Percentiles rank a stretch among this genome's conserved stretches.
Evolutionary conservation across 2,329 filamentous ascomycete species (phyloP).

Genomic region (Rhinocladiella similis): DNA sequence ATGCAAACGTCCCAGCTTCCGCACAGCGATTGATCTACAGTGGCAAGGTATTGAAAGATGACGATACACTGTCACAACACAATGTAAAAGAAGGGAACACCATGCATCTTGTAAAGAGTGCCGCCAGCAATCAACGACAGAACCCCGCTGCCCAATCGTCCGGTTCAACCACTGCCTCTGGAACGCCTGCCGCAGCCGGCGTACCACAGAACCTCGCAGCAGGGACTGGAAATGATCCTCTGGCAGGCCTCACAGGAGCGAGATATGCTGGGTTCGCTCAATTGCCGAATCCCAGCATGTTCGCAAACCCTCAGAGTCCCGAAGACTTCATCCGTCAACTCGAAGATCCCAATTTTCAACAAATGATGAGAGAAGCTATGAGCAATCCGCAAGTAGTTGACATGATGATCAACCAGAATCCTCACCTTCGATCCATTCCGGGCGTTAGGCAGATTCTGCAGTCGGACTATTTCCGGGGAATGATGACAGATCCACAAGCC

Average conservation of each 20-base stretch:
- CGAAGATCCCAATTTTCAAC: constrained; percentile 80
- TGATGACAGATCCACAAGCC: constrained; percentile 89
- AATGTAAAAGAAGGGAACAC: constrained; percentile 97
- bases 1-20: constrained; percentile 82
- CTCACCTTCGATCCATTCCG: constrained; percentile 72
- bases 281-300: constrained; percentile 81
- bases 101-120: constrained; percentile 94
- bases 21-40: constrained; percentile 97
- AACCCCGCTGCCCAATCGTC: constrained; percentile 53
- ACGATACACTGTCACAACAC: constrained; percentile 78
- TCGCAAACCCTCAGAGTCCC: constrained; percentile 84
- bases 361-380: constrained; percentile 90
- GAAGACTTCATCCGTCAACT: constrained; percentile 84
- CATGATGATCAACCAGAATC: constrained; percentile 91
- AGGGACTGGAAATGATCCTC: constrained; percentile 74
- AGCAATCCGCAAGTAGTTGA: constrained; percentile 94
- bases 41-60: constrained; percentile 92
- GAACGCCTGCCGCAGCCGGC: constrained; percentile 32
- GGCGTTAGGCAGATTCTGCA: constrained; percentile 81
- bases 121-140: constrained; percentile 75
- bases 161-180: constrained; percentile 34
- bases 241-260: constrained; percentile 88
- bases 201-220: constrained; percentile 51
- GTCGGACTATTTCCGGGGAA: constrained; percentile 82
- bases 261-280: constrained; percentile 90